phyloP scores from a whole-genome alignment of 2,329 filamentous ascomycete genomes.

The Amylocarpus encephaloides region DNA sequence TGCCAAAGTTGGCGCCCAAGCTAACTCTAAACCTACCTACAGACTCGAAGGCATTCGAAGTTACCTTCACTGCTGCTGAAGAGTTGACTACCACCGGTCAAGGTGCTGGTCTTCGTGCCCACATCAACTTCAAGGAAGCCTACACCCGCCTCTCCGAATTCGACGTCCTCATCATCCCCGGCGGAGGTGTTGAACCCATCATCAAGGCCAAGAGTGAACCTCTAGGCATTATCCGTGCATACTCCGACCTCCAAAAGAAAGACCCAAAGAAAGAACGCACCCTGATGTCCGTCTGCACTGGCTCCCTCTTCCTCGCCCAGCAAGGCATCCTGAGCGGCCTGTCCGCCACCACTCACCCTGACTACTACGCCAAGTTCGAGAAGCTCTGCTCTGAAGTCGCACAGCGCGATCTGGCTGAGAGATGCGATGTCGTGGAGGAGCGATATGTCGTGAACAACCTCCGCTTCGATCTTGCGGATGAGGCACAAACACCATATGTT shows the following conservation, averaged over 20 bases:
- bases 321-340: slow-evolving; percentile 73
- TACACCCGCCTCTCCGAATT: slow-evolving; percentile 54
- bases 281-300: slow-evolving; percentile 73
- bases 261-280: slow-evolving; percentile 76
- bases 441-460: slow-evolving; percentile 89
- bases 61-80: slow-evolving; percentile 37
- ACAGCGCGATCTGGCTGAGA: slow-evolving; percentile 63
- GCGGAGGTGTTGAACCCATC: slow-evolving; percentile 55
- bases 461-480: slow-evolving; percentile 72
- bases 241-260: slow-evolving; percentile 71
- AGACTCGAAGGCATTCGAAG: slow-evolving; percentile 28
- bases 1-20: slow-evolving; percentile 1
- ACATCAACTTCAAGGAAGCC: slow-evolving; percentile 74
- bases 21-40: slow-evolving; percentile 3
- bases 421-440: slow-evolving; percentile 77
- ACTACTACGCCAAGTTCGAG: slow-evolving; percentile 74
- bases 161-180: slow-evolving; percentile 72
- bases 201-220: slow-evolving; percentile 64
- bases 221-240: slow-evolving; percentile 66
- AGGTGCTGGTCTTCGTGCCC: slow-evolving; percentile 64
- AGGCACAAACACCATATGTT: slow-evolving; percentile 79
- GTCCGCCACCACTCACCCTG: slow-evolving; percentile 75
- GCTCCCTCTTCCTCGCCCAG: slow-evolving; percentile 69
- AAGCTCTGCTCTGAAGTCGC: slow-evolving; percentile 71
- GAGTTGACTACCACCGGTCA: slow-evolving; percentile 49